Evolutionary conservation across 768 basidiomycete genomes (phyloP), one percentile per base, ranked within the genome.

Genomic region (Hygrophorus pudorinus): DNA sequence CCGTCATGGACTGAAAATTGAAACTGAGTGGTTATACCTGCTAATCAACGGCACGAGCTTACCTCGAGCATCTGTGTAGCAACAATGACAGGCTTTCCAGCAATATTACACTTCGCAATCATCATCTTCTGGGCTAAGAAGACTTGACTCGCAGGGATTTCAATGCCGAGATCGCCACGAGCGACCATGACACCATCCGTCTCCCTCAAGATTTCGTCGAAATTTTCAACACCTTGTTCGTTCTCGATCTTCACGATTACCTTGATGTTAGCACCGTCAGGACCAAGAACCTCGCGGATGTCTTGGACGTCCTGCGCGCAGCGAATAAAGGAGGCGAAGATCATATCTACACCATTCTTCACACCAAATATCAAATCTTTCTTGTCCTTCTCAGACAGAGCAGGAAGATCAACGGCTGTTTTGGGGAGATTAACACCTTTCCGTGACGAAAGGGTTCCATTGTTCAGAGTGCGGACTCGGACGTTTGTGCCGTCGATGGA

Each of bases 101-200:
- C 82, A 58, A 94, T 86, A 73, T 96, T 97, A 71, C 92, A 96
- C 71, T 98, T 98, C 48, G 94, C 80, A 56, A 98, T 99, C 93
- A 99, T 99, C 94, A 98, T 98, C 73, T 99, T 99, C 65, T 99
- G 96, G 6, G 96, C 96, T 56, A 98, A 72, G 76, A 99, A 99
- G 36, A 99, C 96, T 60, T 98, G 96, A 57, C 85, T 87, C 35
- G 96, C 91, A n/a, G 96, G 96, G 55, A 99, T 99, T 68, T 99
- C 96, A 57, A 99, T 99, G 63, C 96, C 96, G 41, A 99, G 75
- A 62, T 99, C 96, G 64, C 96, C 96, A 67, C 96, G 90, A 52
- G 96, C 96, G 52, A 99, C 96, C 96, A 99, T 99, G 54, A 99
- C 96, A 70, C 96, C 96, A 61, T 99, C 96, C 24, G 85, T 78